Evolutionary conservation across 805 yeast genomes (phyloP).

Genomic region (Ogataea ganodermae): DNA sequence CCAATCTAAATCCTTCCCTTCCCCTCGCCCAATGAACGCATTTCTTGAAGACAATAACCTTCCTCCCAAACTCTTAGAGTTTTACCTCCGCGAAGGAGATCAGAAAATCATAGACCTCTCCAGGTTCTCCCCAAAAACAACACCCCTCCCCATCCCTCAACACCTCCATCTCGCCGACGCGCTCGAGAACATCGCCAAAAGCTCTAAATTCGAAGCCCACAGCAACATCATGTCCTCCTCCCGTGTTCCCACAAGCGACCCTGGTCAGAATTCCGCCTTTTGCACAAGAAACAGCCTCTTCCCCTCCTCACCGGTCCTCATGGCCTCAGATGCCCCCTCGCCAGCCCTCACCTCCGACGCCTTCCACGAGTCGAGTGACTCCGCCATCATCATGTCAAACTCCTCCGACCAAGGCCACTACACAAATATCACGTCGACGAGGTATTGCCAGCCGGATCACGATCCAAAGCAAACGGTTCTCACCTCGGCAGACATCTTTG

Average conservation of each 20-base stretch:
- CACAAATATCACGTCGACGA: slow-evolving; percentile 2
- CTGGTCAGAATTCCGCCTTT: neutral
- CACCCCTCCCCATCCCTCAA: neutral
- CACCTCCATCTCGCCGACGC: slow-evolving; percentile 10
- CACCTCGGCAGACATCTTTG: slow-evolving; percentile 11
- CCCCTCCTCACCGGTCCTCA: slow-evolving; percentile 9
- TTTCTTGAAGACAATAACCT: slow-evolving; percentile 11
- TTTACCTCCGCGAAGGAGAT: slow-evolving; percentile 9
- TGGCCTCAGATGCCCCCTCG: neutral
- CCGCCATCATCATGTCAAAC: slow-evolving; percentile 5
- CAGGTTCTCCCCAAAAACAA: neutral
- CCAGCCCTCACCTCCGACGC: neutral
- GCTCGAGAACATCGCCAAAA: slow-evolving; percentile 12
- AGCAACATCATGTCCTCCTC: slow-evolving; percentile 11
- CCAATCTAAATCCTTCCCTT: neutral
- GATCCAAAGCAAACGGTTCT: neutral
- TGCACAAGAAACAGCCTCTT: neutral
- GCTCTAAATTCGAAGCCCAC: slow-evolving; percentile 15
- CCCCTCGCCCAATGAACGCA: slow-evolving; percentile 6
- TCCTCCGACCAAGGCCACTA: slow-evolving; percentile 1
- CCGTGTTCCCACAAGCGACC: slow-evolving; percentile 12
- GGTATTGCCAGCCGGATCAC: neutral
- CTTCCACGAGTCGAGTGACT: neutral
- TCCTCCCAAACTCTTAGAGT: slow-evolving; percentile 5
- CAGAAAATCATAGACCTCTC: neutral